phyloP scores from a whole-genome alignment of 371 early-diverging fungal species.

The Mucor lusitanicus region DNA sequence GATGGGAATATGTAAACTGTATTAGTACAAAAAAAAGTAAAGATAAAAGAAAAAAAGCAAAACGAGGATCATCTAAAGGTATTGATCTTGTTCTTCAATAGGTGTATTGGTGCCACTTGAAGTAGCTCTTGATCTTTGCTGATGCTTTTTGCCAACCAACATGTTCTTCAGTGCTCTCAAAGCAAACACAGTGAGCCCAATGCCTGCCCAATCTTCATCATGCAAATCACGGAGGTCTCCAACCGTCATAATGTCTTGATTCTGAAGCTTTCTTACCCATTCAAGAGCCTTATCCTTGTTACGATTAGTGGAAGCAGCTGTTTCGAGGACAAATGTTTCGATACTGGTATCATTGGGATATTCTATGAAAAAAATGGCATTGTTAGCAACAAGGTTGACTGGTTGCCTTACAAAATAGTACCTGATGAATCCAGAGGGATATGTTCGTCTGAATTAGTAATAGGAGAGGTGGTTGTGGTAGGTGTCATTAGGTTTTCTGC shows the following conservation, averaged over 20 bases:
- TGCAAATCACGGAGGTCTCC: slow-evolving; percentile 78
- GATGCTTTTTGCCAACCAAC: slow-evolving; percentile 58
- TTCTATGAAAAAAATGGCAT: slow-evolving; percentile 34
- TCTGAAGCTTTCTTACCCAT: slow-evolving; percentile 71
- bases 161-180: slow-evolving; percentile 82
- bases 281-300: slow-evolving; percentile 73
- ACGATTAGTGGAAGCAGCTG: slow-evolving; percentile 68
- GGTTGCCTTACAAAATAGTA: background rate
- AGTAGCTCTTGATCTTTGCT: slow-evolving; percentile 23
- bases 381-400: background rate
- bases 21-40: background rate
- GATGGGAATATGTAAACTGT: background rate
- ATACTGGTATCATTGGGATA: slow-evolving; percentile 67
- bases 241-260: slow-evolving; percentile 83
- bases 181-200: slow-evolving; percentile 88
- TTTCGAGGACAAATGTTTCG: slow-evolving; percentile 73
- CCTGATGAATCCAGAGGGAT: slow-evolving; percentile 2
- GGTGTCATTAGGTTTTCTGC: background rate
- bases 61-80: slow-evolving; percentile 8
- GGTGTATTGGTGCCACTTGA: slow-evolving; percentile 34
- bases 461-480: background rate
- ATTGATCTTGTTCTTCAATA: slow-evolving; percentile 31
- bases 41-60: background rate
- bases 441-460: slow-evolving; percentile 1
- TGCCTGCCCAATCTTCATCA: slow-evolving; percentile 79